Percentiles rank a stretch among this genome's conserved stretches.
These are phyloP conservation scores for Lactarius evosmus DNA, from an alignment of 768 basidiomycete genomes.

Conservation along the genomic window DNA sequence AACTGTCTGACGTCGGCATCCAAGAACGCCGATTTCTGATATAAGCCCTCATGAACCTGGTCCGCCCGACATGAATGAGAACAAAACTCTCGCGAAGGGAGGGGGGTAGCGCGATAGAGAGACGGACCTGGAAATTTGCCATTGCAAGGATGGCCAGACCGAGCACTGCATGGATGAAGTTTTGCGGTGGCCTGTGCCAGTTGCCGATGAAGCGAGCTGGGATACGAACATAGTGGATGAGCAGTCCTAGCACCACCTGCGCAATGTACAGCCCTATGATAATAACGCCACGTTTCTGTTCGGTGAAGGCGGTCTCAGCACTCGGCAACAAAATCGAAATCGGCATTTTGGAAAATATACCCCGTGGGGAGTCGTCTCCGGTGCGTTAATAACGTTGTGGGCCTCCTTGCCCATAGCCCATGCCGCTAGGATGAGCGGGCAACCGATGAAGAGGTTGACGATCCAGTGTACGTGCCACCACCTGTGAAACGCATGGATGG, in stretches of 20 bases:
- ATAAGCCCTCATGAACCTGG: slow-evolving; percentile 16
- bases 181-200: slow-evolving; percentile 39
- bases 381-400: neutral
- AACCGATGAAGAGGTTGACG: slow-evolving; percentile 36
- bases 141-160: slow-evolving; percentile 54
- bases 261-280: slow-evolving; percentile 52
- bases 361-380: slow-evolving; percentile 42
- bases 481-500: neutral
- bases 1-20: slow-evolving; percentile 12
- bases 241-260: slow-evolving; percentile 46
- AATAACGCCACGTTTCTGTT: slow-evolving; percentile 50
- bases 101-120: slow-evolving; percentile 8
- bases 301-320: neutral
- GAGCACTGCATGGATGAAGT: slow-evolving; percentile 43
- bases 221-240: slow-evolving; percentile 54
- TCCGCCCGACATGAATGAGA: neutral
- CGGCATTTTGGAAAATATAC: slow-evolving; percentile 16
- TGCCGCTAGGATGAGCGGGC: slow-evolving; percentile 52
- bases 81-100: neutral
- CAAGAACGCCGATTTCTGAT: slow-evolving; percentile 22
- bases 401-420: slow-evolving; percentile 39
- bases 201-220: slow-evolving; percentile 37
- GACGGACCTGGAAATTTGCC: slow-evolving; percentile 44
- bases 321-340: too few relatives aligned
- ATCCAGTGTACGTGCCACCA: slow-evolving; percentile 17